Evolutionary conservation across 306 rosid species (phyloP).

Genomic region (Lathyrus oleraceus): DNA sequence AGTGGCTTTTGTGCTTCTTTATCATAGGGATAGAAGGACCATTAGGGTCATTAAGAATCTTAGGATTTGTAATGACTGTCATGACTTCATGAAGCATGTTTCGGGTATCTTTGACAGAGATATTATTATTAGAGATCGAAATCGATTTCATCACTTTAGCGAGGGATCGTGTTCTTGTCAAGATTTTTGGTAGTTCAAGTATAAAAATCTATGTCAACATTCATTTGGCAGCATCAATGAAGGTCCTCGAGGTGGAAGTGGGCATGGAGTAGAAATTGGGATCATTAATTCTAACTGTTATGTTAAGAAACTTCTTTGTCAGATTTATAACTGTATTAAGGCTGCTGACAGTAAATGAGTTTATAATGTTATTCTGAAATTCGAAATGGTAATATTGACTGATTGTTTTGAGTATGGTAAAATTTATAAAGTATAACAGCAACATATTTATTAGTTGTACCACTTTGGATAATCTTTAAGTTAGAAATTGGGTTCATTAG

Average conservation of each 20-base stretch:
- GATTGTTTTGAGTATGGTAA: background rate
- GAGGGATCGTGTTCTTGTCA: conserved; percentile 57
- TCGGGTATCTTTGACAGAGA: conserved; percentile 44
- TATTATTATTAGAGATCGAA: conserved; percentile 50
- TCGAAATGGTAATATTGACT: background rate
- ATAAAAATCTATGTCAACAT: conserved; percentile 14
- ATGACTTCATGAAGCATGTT: conserved; percentile 63
- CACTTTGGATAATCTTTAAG: no score
- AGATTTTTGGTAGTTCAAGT: conserved; percentile 56
- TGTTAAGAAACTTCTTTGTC: background rate
- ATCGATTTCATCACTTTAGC: conserved; percentile 59
- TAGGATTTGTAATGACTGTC: conserved; percentile 63
- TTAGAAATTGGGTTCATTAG: background rate
- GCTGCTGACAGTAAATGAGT: background rate
- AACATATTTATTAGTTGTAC: no score
- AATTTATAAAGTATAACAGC: background rate
- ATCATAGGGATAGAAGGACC: conserved; percentile 47
- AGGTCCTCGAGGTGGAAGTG: background rate
- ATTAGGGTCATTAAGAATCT: conserved; percentile 64
- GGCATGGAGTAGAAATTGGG: background rate
- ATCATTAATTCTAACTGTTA: background rate
- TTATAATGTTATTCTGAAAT: background rate
- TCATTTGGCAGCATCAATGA: conserved; percentile 10
- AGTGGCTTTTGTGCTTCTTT: conserved; percentile 58
- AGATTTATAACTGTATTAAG: background rate